phyloP scores from a whole-genome alignment of 352 stramenopile species.

The Globisporangium uncinulatum region DNA sequence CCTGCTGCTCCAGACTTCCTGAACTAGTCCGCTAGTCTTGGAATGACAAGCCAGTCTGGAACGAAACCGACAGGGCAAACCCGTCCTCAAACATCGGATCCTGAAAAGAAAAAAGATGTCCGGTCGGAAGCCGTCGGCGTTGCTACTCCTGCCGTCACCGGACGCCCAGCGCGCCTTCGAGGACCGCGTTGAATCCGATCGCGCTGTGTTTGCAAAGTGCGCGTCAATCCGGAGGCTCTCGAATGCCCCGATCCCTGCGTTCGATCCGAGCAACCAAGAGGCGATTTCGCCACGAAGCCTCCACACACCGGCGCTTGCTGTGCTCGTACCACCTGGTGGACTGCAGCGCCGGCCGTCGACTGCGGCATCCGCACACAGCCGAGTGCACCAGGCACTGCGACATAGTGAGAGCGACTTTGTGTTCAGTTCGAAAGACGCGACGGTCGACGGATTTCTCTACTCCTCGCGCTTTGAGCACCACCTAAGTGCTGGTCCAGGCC shows the following conservation, averaged over 20 bases:
- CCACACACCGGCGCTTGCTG: background rate
- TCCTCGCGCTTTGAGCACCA: slow-evolving; percentile 47
- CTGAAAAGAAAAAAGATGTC: slow-evolving; percentile 3
- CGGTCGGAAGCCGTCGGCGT: background rate
- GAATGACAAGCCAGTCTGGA: too few relatives aligned
- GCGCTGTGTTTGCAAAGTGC: slow-evolving; percentile 30
- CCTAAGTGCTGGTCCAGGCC: background rate
- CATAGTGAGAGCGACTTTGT: slow-evolving; percentile 52
- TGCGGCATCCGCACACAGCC: slow-evolving; percentile 40
- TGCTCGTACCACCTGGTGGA: background rate
- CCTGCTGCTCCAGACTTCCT: too few relatives aligned
- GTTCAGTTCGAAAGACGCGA: slow-evolving; percentile 39
- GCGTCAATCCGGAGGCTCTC: slow-evolving; percentile 28
- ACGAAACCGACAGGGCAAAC: too few relatives aligned
- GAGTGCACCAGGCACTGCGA: slow-evolving; percentile 49
- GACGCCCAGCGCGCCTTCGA: slow-evolving; percentile 4
- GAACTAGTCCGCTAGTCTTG: too few relatives aligned
- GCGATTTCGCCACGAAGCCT: background rate
- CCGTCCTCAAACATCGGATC: too few relatives aligned
- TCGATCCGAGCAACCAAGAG: slow-evolving; percentile 10
- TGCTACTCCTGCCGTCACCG: background rate
- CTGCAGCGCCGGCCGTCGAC: slow-evolving; percentile 29
- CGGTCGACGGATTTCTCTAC: slow-evolving; percentile 45
- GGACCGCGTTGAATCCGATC: slow-evolving; percentile 21
- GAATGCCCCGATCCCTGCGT: slow-evolving; percentile 1